phyloP scores from a whole-genome alignment of 345 rosid species.

The Eucalyptus albens region DNA sequence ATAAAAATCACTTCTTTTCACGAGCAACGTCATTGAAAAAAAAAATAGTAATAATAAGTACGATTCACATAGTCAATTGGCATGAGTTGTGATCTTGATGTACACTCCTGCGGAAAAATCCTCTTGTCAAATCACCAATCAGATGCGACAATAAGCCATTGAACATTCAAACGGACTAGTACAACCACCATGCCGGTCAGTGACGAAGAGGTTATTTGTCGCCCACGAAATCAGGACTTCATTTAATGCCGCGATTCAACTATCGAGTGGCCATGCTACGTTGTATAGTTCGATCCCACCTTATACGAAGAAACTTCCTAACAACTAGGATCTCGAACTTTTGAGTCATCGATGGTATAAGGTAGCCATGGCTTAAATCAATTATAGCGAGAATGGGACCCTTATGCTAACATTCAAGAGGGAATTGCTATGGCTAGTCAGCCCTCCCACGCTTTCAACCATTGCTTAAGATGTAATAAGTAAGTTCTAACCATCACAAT shows the following conservation, averaged over 20 bases:
- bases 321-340: neutral
- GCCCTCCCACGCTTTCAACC: neutral
- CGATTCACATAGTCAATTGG: neutral
- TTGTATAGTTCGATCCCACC: too few relatives aligned
- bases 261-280: neutral
- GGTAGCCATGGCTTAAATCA: neutral
- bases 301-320: neutral
- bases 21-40: too few relatives aligned
- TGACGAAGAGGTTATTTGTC: neutral
- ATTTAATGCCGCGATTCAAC: neutral
- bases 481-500: neutral
- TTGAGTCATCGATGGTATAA: fast-evolving
- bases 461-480: too few relatives aligned
- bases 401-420: neutral
- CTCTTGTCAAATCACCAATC: neutral
- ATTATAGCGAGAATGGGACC: neutral
- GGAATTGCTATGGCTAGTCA: too few relatives aligned
- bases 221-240: neutral
- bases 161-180: neutral
- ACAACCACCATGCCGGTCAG: neutral
- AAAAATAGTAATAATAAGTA: neutral
- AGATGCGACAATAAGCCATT: neutral
- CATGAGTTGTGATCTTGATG: neutral
- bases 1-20: neutral
- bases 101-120: neutral